These are phyloP conservation scores for Symbiodinium pilosum DNA, from an alignment of 73 alveolate genomes.

Conservation along the genomic window DNA sequence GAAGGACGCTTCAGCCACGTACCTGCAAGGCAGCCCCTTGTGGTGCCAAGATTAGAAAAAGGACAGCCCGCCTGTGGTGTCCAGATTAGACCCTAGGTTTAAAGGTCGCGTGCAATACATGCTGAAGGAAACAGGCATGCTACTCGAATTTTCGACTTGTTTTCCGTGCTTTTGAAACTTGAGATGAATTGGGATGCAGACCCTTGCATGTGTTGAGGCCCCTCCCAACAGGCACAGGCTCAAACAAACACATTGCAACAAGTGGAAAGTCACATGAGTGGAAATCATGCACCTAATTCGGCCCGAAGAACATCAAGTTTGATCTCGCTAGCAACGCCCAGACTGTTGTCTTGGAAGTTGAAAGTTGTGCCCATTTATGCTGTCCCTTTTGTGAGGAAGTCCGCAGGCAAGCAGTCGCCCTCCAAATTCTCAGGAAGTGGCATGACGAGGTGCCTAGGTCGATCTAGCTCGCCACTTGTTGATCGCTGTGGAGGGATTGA, in stretches of 20 bases:
- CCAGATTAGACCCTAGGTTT: too few species aligned
- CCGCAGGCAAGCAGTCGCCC: slow-evolving; percentile 53
- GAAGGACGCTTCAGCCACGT: too few species aligned
- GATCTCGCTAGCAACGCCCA: slow-evolving; percentile 26
- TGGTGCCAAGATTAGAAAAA: too few species aligned
- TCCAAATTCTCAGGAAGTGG: slow-evolving; percentile 70
- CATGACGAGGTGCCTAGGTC: slow-evolving; percentile 27
- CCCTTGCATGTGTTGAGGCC: not conserved
- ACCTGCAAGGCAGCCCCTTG: too few species aligned
- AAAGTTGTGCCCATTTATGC: not conserved
- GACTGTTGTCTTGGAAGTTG: slow-evolving; percentile 9
- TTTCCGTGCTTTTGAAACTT: too few species aligned
- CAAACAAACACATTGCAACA: not conserved
- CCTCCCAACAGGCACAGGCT: not conserved
- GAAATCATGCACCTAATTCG: not conserved
- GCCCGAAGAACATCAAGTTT: not conserved
- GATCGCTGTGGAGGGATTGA: too few species aligned
- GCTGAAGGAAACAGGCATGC: too few species aligned
- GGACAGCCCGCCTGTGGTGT: too few species aligned
- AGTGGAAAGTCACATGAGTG: not conserved
- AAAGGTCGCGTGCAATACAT: too few species aligned
- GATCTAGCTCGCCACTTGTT: too few species aligned
- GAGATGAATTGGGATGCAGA: too few species aligned
- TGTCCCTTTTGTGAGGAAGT: not conserved
- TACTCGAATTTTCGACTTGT: too few species aligned